A percentile compares a stretch with the other conserved stretches of the same genome.
Evolutionary conservation across 2,329 filamentous ascomycete species (phyloP).

Genomic region (Cucurbitaria berberidis): DNA sequence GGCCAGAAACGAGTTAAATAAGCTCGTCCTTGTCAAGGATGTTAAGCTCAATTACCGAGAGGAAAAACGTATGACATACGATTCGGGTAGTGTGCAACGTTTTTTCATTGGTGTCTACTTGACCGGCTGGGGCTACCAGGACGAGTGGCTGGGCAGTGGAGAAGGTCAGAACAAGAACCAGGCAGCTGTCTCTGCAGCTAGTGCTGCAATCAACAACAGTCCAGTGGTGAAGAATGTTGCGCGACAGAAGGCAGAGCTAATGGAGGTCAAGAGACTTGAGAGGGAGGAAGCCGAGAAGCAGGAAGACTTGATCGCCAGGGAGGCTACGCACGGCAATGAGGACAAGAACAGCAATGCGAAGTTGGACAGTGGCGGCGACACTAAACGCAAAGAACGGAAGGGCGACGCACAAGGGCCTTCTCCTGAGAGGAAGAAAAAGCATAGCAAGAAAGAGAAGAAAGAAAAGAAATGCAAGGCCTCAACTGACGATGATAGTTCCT

Average conservation of each 20-base stretch:
- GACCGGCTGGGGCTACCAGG: conserved; percentile 70
- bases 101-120: conserved; percentile 70
- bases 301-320: not conserved
- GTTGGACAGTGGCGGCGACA: not conserved
- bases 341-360: conserved; percentile 30
- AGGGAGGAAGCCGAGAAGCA: conserved; percentile 16
- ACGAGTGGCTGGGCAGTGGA: conserved; percentile 67
- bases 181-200: conserved; percentile 71
- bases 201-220: conserved; percentile 60
- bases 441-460: conserved; percentile 20
- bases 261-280: conserved; percentile 19
- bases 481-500: conserved; percentile 9
- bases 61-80: conserved; percentile 58
- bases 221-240: conserved; percentile 20
- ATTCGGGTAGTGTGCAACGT: conserved; percentile 58
- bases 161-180: conserved; percentile 71
- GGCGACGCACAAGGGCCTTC: not conserved
- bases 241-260: conserved; percentile 30
- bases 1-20: conserved; percentile 50
- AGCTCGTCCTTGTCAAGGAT: conserved; percentile 38
- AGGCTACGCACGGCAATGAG: not conserved
- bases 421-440: conserved; percentile 22
- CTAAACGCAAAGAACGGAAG: conserved; percentile 11
- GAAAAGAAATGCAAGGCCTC: conserved; percentile 7
- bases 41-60: conserved; percentile 56